phyloP scores from a whole-genome alignment of 2,329 filamentous ascomycete species.

The Penicillium glabrum region DNA sequence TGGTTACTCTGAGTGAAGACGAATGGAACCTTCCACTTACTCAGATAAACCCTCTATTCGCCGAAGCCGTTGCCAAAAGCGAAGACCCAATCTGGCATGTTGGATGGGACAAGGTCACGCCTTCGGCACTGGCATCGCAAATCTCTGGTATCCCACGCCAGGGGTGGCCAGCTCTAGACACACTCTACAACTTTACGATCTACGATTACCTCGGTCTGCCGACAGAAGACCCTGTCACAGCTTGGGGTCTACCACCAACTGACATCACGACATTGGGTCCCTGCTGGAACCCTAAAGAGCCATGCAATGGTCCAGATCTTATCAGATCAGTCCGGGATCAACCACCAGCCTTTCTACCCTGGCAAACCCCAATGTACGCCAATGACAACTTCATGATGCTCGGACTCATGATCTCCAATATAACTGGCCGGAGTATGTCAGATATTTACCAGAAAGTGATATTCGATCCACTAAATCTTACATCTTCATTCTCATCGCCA shows the following conservation, averaged over 20 bases:
- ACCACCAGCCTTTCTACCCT: constrained; percentile 45
- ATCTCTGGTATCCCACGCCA: constrained; percentile 42
- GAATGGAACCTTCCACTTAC: constrained; percentile 48
- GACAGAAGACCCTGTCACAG: not conserved
- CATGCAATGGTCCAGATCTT: constrained; percentile 28
- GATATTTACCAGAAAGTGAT: constrained; percentile 44
- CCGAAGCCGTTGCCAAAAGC: constrained; percentile 7
- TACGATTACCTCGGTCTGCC: constrained; percentile 1
- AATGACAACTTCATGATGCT: constrained; percentile 45
- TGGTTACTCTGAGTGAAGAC: constrained; percentile 33
- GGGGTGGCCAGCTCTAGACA: constrained; percentile 24
- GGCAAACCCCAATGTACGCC: constrained; percentile 50
- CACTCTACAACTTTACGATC: not conserved
- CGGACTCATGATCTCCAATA: constrained; percentile 47
- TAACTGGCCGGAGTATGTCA: constrained; percentile 42
- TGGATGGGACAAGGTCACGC: constrained; percentile 51
- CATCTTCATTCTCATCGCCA: constrained; percentile 38
- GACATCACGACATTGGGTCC: constrained; percentile 9
- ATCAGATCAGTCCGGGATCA: constrained; percentile 29
- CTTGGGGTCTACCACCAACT: constrained; percentile 30
- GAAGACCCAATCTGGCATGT: constrained; percentile 19
- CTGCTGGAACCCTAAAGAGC: constrained; percentile 3
- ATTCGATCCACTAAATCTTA: constrained; percentile 45
- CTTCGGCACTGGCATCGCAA: constrained; percentile 48
- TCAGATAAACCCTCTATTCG: constrained; percentile 46